phyloP scores from a whole-genome alignment of 495 filamentous ascomycete species.

The Neurospora sp. region DNA sequence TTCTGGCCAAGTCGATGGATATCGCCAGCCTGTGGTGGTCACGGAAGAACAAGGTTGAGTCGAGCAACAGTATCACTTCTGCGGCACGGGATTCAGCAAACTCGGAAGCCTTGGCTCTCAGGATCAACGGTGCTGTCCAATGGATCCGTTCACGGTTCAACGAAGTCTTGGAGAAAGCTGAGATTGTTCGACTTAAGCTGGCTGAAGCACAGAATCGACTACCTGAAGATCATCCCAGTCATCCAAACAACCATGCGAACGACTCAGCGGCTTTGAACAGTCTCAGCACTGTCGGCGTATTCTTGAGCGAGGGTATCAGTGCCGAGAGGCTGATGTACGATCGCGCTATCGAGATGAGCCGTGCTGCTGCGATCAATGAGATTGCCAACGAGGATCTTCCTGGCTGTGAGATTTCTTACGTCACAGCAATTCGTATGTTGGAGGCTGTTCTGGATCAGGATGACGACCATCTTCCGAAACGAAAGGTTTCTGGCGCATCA shows the following conservation, averaged over 20 bases:
- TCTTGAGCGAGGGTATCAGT: slow-evolving; percentile 63
- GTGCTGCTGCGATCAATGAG: slow-evolving; percentile 87
- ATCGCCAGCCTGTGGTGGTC: slow-evolving; percentile 90
- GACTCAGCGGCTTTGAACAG: slow-evolving; percentile 42
- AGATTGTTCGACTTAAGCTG: slow-evolving; percentile 78
- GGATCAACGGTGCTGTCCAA: slow-evolving; percentile 88
- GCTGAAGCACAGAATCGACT: slow-evolving; percentile 77
- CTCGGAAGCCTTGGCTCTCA: slow-evolving; percentile 47
- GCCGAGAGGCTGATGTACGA: slow-evolving; percentile 98
- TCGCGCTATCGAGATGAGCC: slow-evolving; percentile 91
- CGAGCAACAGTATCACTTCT: slow-evolving; percentile 34
- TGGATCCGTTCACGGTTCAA: slow-evolving; percentile 94
- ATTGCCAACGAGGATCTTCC: slow-evolving; percentile 80
- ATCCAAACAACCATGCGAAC: slow-evolving; percentile 60
- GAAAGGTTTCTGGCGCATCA: slow-evolving; percentile 24
- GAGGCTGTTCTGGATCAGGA: slow-evolving; percentile 89
- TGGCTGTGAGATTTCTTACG: slow-evolving; percentile 87
- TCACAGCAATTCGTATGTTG: slow-evolving; percentile 84
- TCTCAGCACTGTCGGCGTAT: slow-evolving; percentile 44
- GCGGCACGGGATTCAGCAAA: slow-evolving; percentile 35
- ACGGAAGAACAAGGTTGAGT: slow-evolving; percentile 60
- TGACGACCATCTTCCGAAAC: slow-evolving; percentile 50
- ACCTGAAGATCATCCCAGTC: slow-evolving; percentile 73
- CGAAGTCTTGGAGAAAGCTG: slow-evolving; percentile 89
- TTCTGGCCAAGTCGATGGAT: slow-evolving; percentile 93